Percentiles rank a stretch among this genome's conserved stretches.
phyloP scores from a whole-genome alignment of 1,284 basidiomycete species.

The Cutaneotrichosporon dermatis region DNA sequence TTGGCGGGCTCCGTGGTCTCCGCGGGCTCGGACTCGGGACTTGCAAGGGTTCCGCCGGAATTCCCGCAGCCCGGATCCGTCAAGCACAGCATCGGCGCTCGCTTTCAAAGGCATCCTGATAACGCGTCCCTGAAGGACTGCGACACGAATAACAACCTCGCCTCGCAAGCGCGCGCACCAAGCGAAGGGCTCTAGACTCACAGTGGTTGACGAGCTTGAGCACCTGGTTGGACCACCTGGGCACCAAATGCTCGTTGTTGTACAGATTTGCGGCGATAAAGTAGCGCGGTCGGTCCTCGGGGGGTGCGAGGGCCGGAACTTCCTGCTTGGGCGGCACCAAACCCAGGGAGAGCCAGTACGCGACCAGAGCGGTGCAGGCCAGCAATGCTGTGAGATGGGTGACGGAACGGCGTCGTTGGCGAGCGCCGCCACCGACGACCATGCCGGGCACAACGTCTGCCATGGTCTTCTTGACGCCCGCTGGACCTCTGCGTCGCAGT shows the following conservation, averaged over 20 bases:
- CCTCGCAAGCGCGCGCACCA: too few relatives aligned
- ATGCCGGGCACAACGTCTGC: neutral
- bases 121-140: too few relatives aligned
- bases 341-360: slow-evolving; percentile 22
- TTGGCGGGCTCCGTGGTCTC: too few relatives aligned
- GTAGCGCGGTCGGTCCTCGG: slow-evolving; percentile 7
- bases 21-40: too few relatives aligned
- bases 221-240: slow-evolving; percentile 23
- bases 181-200: slow-evolving; percentile 10
- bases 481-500: neutral
- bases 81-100: too few relatives aligned
- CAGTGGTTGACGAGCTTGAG: slow-evolving; percentile 23
- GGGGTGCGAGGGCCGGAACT: slow-evolving; percentile 10
- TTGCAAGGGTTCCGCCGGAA: too few relatives aligned
- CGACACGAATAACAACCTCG: too few relatives aligned
- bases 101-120: too few relatives aligned
- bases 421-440: too few relatives aligned
- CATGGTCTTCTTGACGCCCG: neutral
- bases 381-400: slow-evolving; percentile 7
- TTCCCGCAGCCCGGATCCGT: too few relatives aligned
- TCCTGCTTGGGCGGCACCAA: slow-evolving; percentile 11
- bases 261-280: slow-evolving; percentile 38
- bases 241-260: slow-evolving; percentile 31
- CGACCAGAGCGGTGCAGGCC: slow-evolving; percentile 11
- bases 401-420: neutral